Evolutionary conservation across 148 eudicot genomes (phyloP).

Genomic region (Rheum nobile): DNA sequence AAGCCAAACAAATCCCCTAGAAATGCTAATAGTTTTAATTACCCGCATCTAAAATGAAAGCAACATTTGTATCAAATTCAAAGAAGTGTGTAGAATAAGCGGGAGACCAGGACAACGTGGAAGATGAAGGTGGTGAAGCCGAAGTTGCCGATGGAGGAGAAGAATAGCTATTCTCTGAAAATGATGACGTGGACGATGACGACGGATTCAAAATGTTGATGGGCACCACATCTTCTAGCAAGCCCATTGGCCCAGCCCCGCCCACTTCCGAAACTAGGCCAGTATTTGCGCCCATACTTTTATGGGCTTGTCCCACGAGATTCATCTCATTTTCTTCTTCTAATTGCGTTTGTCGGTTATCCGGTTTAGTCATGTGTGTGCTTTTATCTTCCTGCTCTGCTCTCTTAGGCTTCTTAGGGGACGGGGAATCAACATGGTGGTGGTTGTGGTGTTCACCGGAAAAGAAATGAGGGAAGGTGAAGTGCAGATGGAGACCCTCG

Average conservation of each 20-base stretch:
- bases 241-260: conserved; percentile 6
- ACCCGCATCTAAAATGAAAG: neutral
- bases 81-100: conserved; percentile 1
- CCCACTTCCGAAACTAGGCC: neutral
- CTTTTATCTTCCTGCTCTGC: neutral
- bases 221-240: conserved; percentile 14
- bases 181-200: neutral
- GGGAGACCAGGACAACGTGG: conserved; percentile 5
- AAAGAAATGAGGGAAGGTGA: conserved; percentile 39
- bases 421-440: neutral
- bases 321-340: neutral
- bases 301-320: neutral
- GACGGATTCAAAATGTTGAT: conserved; percentile 3
- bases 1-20: neutral
- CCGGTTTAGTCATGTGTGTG: neutral
- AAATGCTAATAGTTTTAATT: neutral
- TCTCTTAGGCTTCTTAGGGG: neutral
- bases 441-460: conserved; percentile 9
- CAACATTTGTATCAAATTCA: neutral
- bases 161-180: neutral
- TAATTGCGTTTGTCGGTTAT: neutral
- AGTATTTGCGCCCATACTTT: neutral
- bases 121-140: conserved; percentile 5
- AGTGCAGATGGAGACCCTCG: conserved; percentile 89
- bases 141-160: neutral